Conservation (phyloP, 169 alveolate species). For the Babesia sp. region DNA sequence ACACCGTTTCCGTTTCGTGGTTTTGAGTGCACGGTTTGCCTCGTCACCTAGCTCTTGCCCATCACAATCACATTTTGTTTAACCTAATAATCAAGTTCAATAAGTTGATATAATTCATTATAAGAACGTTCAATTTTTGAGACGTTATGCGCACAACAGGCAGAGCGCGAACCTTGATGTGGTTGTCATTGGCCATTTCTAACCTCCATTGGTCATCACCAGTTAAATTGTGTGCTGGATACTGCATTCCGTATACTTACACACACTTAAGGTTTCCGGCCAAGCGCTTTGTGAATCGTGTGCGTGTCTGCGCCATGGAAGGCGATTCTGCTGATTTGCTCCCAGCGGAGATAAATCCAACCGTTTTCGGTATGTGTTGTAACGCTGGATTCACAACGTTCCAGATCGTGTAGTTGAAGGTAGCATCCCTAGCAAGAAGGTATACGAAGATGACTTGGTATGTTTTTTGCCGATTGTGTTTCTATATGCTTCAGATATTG, state of each 20-base stretch:
- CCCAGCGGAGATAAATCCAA: constrained; percentile 7
- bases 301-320: background rate
- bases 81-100: too few species aligned
- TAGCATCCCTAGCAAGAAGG: constrained; percentile 60
- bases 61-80: too few species aligned
- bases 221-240: background rate
- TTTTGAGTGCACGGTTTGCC: too few species aligned
- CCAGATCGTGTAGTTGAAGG: constrained; percentile 57
- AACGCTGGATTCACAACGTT: background rate
- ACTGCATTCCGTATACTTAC: background rate
- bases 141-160: background rate
- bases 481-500: constrained; percentile 63
- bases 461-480: background rate
- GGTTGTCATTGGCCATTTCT: background rate
- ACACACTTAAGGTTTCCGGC: background rate
- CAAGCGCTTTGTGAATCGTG: background rate
- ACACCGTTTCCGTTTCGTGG: too few species aligned
- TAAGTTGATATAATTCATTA: too few species aligned
- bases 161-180: constrained; percentile 2
- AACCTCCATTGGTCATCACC: background rate
- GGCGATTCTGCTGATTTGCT: background rate
- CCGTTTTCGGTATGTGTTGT: constrained; percentile 22
- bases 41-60: too few species aligned
- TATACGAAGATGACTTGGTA: constrained; percentile 66
- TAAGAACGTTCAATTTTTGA: too few species aligned